Conservation (phyloP, 1,139 yeast genomes). For the Protomyces gravidus region DNA sequence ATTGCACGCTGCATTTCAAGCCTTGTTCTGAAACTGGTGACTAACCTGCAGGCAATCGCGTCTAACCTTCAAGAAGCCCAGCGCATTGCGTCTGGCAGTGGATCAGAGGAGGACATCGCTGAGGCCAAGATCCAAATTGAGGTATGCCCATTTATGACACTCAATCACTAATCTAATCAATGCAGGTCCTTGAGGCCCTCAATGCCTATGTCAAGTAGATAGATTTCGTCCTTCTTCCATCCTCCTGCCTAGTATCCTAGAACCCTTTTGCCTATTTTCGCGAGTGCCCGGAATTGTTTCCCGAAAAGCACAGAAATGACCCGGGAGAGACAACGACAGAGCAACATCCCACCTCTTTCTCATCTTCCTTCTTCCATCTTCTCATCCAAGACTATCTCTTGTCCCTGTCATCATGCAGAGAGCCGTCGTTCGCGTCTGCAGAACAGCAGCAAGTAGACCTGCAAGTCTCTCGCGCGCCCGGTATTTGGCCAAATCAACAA, state of each 20-base stretch:
- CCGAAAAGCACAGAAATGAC: no score
- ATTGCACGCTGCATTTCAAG: no score
- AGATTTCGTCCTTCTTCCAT: neutral
- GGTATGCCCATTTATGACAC: slow-evolving; percentile 44
- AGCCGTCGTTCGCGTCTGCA: slow-evolving; percentile 2
- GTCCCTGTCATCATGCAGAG: neutral
- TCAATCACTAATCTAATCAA: neutral
- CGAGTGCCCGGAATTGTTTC: no score
- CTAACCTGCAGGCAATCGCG: slow-evolving; percentile 53
- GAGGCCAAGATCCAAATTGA: slow-evolving; percentile 94
- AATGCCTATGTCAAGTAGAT: slow-evolving; percentile 23
- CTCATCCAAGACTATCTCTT: neutral
- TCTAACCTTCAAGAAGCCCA: slow-evolving; percentile 87
- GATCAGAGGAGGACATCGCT: slow-evolving; percentile 75
- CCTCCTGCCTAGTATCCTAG: no score
- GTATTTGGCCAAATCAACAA: neutral
- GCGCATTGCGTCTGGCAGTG: slow-evolving; percentile 80
- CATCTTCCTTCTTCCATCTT: neutral
- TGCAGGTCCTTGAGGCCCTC: slow-evolving; percentile 23
- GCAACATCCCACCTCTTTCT: no score
- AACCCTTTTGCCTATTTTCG: no score
- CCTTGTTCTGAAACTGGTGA: neutral
- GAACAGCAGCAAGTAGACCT: neutral
- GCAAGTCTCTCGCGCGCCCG: neutral
- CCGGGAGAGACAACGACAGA: no score